phyloP scores from a whole-genome alignment of 2,329 filamentous ascomycete genomes.

The Colletotrichum graminicola region DNA sequence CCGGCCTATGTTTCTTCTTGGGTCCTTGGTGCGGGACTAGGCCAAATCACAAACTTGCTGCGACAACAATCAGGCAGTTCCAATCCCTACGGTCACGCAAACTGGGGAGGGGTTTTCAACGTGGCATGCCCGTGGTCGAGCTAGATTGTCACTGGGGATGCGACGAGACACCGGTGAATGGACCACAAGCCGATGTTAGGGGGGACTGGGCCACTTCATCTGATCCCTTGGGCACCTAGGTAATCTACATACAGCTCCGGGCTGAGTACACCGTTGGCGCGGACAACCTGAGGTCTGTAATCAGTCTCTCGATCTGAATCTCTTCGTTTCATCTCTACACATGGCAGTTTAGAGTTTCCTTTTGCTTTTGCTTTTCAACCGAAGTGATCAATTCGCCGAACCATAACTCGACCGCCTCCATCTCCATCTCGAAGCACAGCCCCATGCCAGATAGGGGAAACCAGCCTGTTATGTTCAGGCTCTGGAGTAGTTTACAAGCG shows the following conservation, averaged over 20 bases:
- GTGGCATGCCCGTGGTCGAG: background rate
- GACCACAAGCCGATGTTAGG: background rate
- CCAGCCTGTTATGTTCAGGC: background rate
- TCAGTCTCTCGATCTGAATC: conserved; percentile 8
- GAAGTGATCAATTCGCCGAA: background rate
- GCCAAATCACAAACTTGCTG: background rate
- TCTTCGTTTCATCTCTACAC: background rate
- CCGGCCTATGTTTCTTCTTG: conserved; percentile 13
- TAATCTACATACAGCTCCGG: conserved; percentile 17
- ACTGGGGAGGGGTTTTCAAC: background rate
- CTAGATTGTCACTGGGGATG: background rate
- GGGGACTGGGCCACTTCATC: conserved; percentile 12
- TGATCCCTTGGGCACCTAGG: conserved; percentile 8
- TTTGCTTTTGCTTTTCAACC: conserved; percentile 15
- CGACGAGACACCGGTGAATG: background rate
- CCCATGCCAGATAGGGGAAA: background rate
- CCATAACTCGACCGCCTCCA: background rate
- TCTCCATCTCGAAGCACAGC: conserved; percentile 23
- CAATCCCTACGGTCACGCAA: background rate
- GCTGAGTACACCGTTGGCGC: conserved; percentile 26
- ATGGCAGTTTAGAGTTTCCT: conserved; percentile 27
- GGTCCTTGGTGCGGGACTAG: conserved; percentile 9
- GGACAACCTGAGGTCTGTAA: conserved; percentile 7
- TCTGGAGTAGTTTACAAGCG: conserved; percentile 8
- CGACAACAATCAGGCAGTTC: background rate